A percentile compares a stretch with the other conserved stretches of the same genome.
Evolutionary conservation across 2,329 filamentous ascomycete genomes (phyloP).

Genomic region (Talaromyces sp.): DNA sequence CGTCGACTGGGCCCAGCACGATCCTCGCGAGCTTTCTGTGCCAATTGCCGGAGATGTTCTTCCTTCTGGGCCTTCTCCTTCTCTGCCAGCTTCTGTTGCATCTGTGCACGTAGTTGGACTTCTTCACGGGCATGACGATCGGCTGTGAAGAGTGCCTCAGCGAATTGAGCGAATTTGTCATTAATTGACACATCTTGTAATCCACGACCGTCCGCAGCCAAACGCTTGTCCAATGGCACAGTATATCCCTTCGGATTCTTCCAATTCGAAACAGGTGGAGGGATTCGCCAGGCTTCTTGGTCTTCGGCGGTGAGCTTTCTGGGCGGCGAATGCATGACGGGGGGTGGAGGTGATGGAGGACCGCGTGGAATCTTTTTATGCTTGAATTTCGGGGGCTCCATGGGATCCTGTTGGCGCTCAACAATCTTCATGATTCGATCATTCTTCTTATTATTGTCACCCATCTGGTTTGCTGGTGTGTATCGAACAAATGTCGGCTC

Average conservation of each 20-base stretch:
- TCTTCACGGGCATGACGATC: slow-evolving; percentile 95
- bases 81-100: slow-evolving; percentile 95
- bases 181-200: slow-evolving; percentile 95
- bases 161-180: slow-evolving; percentile 96
- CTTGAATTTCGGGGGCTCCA: slow-evolving; percentile 98
- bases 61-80: slow-evolving; percentile 96
- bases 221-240: slow-evolving; percentile 88
- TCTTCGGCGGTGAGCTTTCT: slow-evolving; percentile 95
- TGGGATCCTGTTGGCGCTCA: slow-evolving; percentile 86
- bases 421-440: slow-evolving; percentile 99
- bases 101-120: slow-evolving; percentile 84
- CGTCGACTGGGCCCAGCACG: slow-evolving; percentile 59
- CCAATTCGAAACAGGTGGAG: slow-evolving; percentile 93
- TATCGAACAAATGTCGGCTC: slow-evolving; percentile 95
- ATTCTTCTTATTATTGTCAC: slow-evolving; percentile 79
- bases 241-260: slow-evolving; percentile 99
- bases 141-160: slow-evolving; percentile 90
- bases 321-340: slow-evolving; percentile 92
- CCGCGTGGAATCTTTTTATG: slow-evolving; percentile 97
- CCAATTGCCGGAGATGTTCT: slow-evolving; percentile 82
- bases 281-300: slow-evolving; percentile 93
- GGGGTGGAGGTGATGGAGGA: slow-evolving; percentile 87
- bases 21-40: slow-evolving; percentile 89
- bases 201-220: slow-evolving; percentile 89
- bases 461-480: slow-evolving; percentile 96